Base-by-base conservation (phyloP, 306 rosid species). In the Medicago ruthenica region DNA sequence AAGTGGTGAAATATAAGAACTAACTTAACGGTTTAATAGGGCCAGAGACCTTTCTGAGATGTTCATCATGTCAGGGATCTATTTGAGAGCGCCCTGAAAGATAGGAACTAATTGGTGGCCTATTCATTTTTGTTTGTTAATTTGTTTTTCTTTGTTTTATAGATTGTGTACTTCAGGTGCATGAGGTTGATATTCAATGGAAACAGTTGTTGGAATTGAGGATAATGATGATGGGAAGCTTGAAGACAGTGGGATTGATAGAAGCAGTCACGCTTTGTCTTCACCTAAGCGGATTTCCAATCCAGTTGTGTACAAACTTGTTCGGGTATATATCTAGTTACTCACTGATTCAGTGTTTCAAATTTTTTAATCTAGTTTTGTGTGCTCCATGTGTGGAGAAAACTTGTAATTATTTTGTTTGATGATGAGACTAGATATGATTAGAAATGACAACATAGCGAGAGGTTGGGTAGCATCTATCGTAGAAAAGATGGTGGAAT, bases 271-370 rank as follows among this genome's bases (percentile, higher is more conserved):
- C 36, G 82, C 85, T 65, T 68, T 87, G 81, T 88, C 91, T 81
- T 86, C 96, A n/a, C 85, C 89, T 0, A 88, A 75, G 79, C 87
- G 85, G 79, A 79, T 92, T 78, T 74, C 98, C 10, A 91, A 92
- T 64, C 97, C 98, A 20, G 91, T 96, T 86, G 97, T 96, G 27
- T 96, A 96, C 88, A 96, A 96, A 88, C 99, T 96, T 24, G 99
- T 96, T 48, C 91, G 98, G 99, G 99, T 96, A 89, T 36, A 39
- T 54, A 34, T 71, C 42, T 37, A 1, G 36, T 70, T 64, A 6
- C 63, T 70, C 20, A 1, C 31, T 21, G 70, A 44, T 66, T 69
- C 17, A 9, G 27, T 74, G 34, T 73, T 65, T 78, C 50, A 85
- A 74, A 64, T 50, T 59, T 50, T 67, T 39, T 39, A 22, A 7